These are phyloP conservation scores for Phytophthora palmivora DNA, from an alignment of 352 stramenopile genomes.

Conservation along the genomic window DNA sequence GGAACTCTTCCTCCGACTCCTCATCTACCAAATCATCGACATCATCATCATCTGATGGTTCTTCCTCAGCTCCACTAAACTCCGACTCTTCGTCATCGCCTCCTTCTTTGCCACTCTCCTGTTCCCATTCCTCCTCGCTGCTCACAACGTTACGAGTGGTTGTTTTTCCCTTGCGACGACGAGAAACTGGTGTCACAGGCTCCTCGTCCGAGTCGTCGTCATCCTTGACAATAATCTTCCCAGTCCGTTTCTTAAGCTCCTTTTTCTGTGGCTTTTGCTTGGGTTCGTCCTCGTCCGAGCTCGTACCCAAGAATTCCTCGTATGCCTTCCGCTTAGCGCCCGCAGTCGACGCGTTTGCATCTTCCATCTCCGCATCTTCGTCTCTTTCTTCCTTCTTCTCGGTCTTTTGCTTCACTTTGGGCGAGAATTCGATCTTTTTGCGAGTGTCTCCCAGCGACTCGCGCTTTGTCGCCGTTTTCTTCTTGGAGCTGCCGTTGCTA, in stretches of 20 bases:
- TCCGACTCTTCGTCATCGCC: constrained; percentile 64
- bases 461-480: constrained; percentile 19
- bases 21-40: constrained; percentile 53
- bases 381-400: constrained; percentile 8
- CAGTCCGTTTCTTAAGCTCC: constrained; percentile 44
- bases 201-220: constrained; percentile 81
- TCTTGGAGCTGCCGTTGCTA: constrained; percentile 17
- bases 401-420: constrained; percentile 45
- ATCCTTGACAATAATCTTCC: constrained; percentile 81
- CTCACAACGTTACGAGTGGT: constrained; percentile 41
- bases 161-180: constrained; percentile 34
- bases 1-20: constrained; percentile 49
- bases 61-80: constrained; percentile 63
- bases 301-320: constrained; percentile 77
- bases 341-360: constrained; percentile 1
- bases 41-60: constrained; percentile 52
- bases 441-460: constrained; percentile 35
- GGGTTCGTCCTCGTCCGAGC: constrained; percentile 55
- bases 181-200: constrained; percentile 24
- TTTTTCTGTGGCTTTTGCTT: constrained; percentile 34
- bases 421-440: constrained; percentile 83
- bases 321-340: constrained; percentile 63
- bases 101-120: constrained; percentile 36
- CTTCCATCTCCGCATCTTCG: constrained; percentile 26
- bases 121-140: constrained; percentile 63